A percentile compares a stretch with the other conserved stretches of the same genome.
Evolutionary conservation across 495 filamentous ascomycete species (phyloP).

Genomic region (Tetracladium marchalianum): DNA sequence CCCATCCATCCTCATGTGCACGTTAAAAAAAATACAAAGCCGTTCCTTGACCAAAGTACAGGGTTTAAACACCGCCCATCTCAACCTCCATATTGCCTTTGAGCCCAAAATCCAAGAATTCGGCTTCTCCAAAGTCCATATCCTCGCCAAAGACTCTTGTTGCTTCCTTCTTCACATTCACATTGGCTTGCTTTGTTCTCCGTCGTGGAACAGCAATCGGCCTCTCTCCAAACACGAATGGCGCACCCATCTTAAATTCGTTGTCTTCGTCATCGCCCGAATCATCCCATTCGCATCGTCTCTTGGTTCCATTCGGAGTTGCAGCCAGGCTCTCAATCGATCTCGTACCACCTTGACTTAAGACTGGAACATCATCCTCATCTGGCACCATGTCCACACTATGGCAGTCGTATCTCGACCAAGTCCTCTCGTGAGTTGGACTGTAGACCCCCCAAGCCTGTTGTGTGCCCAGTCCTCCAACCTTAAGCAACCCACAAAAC

Average conservation of each 20-base stretch:
- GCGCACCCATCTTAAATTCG: not conserved
- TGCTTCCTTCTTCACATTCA: not conserved
- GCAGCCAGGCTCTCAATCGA: constrained; percentile 1
- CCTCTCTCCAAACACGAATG: constrained; percentile 6
- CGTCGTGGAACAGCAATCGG: constrained; percentile 16
- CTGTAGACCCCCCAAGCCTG: constrained; percentile 14
- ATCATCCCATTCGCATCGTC: constrained; percentile 17
- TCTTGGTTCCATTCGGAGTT: constrained; percentile 9
- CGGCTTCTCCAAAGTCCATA: constrained; percentile 42
- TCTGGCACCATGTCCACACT: constrained; percentile 9
- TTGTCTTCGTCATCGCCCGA: constrained; percentile 3
- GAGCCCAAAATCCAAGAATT: constrained; percentile 33
- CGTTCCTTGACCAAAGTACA: too few relatives aligned
- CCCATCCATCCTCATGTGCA: too few relatives aligned
- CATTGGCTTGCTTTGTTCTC: constrained; percentile 20
- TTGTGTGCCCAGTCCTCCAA: constrained; percentile 33
- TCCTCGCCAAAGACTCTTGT: constrained; percentile 12
- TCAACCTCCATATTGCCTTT: constrained; percentile 11
- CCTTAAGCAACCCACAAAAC: constrained; percentile 65
- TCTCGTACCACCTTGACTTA: constrained; percentile 13
- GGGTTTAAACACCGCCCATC: constrained; percentile 13
- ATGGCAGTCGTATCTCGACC: not conserved
- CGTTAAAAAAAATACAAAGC: too few relatives aligned
- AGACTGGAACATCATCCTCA: constrained; percentile 6
- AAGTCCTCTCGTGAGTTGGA: not conserved